A percentile compares a stretch with the other conserved stretches of the same genome.
Conservation (phyloP, 2,329 filamentous ascomycete species). For the Ophiosphaerella narmari region DNA sequence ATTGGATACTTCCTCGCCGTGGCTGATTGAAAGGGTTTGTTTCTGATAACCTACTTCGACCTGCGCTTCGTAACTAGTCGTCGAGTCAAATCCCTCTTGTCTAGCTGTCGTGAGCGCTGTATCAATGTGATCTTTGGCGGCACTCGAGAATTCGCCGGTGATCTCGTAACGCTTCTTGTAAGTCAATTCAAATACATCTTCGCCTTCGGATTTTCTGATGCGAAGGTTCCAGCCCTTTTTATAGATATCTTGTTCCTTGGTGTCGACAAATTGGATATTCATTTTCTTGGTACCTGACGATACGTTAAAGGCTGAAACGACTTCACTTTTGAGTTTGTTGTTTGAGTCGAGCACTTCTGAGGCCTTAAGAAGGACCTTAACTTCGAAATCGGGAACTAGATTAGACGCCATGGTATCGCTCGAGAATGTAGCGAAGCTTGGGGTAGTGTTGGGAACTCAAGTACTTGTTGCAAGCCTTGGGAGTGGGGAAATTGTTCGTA, state of each 20-base stretch:
- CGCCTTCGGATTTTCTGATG: constrained; percentile 44
- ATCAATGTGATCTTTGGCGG: constrained; percentile 29
- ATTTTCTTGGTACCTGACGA: constrained; percentile 39
- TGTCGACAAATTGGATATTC: constrained; percentile 49
- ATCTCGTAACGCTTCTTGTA: constrained; percentile 47
- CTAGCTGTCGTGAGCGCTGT: constrained; percentile 37
- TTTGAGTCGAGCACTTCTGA: constrained; percentile 36
- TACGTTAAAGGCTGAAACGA: constrained; percentile 33
- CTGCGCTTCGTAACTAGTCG: constrained; percentile 42
- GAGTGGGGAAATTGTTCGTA: too few relatives aligned
- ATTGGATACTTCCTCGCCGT: constrained; percentile 30
- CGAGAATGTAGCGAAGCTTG: too few relatives aligned
- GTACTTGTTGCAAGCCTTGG: too few relatives aligned
- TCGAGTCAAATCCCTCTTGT: constrained; percentile 41
- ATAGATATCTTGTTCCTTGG: constrained; percentile 37
- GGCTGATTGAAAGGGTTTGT: constrained; percentile 45
- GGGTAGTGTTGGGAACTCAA: too few relatives aligned
- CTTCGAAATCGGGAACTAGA: constrained; percentile 3
- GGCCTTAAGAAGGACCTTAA: constrained; percentile 37
- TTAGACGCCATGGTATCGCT: too few relatives aligned
- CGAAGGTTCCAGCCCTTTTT: constrained; percentile 44
- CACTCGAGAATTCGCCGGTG: constrained; percentile 13
- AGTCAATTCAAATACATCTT: constrained; percentile 44
- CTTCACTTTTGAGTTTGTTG: constrained; percentile 34
- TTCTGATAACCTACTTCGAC: constrained; percentile 45